A percentile compares a stretch with the other conserved stretches of the same genome.
phyloP scores from a whole-genome alignment of 495 filamentous ascomycete genomes.

The Podospora pseudoanserina region DNA sequence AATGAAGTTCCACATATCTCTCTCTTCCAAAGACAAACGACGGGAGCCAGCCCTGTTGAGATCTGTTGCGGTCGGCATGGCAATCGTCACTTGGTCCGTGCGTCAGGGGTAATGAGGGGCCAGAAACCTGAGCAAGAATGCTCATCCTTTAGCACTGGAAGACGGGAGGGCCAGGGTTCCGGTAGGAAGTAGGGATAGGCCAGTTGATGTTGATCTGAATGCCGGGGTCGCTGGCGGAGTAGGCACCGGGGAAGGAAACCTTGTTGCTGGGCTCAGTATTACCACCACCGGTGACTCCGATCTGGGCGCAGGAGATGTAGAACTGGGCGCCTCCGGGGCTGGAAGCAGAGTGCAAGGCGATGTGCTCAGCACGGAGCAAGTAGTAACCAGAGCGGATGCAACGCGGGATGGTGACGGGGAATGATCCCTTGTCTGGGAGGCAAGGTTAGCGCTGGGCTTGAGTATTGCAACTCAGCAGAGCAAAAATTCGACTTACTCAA shows the following conservation, averaged over 20 bases:
- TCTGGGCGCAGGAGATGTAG: conserved; percentile 46
- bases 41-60: not conserved
- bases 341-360: conserved; percentile 49
- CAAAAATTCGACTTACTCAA: not conserved
- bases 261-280: conserved; percentile 33
- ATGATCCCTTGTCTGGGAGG: conserved; percentile 32
- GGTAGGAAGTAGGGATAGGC: conserved; percentile 41
- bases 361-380: conserved; percentile 57
- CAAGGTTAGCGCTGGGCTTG: not conserved
- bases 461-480: not conserved
- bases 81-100: not conserved
- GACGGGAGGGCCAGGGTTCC: conserved; percentile 42
- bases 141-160: conserved; percentile 27
- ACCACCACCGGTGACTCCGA: conserved; percentile 40
- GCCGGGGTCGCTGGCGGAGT: conserved; percentile 40
- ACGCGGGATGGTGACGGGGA: conserved; percentile 41
- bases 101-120: not conserved
- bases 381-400: conserved; percentile 53
- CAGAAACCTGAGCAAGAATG: not conserved
- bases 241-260: conserved; percentile 42
- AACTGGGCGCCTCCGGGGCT: conserved; percentile 48
- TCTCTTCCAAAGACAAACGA: not conserved
- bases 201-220: conserved; percentile 46
- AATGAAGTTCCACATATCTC: not conserved
- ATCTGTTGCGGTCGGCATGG: not conserved